A percentile compares a stretch with the other conserved stretches of the same genome.
These are phyloP conservation scores for Boletus bicolor DNA, from an alignment of 768 basidiomycete genomes.

Conservation along the genomic window DNA sequence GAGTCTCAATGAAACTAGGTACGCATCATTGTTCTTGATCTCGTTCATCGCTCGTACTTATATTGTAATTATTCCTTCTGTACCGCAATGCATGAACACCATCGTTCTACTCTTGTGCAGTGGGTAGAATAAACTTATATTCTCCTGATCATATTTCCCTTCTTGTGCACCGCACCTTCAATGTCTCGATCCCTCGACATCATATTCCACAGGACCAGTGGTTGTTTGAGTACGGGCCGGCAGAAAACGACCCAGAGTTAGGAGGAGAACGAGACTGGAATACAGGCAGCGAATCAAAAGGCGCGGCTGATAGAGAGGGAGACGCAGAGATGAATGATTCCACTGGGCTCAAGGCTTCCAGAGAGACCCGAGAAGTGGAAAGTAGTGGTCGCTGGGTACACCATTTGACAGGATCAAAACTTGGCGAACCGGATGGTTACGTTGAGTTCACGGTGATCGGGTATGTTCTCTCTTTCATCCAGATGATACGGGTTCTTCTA, in stretches of 20 bases:
- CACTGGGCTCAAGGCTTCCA: neutral
- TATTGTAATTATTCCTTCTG: neutral
- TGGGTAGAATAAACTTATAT: slow-evolving; percentile 81
- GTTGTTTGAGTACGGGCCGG: slow-evolving; percentile 83
- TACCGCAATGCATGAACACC: neutral
- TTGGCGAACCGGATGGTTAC: slow-evolving; percentile 67
- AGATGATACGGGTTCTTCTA: neutral
- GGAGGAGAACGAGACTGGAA: slow-evolving; percentile 36
- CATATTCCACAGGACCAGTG: slow-evolving; percentile 82
- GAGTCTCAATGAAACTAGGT: slow-evolving; percentile 78
- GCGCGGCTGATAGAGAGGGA: neutral
- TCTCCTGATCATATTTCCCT: slow-evolving; percentile 92
- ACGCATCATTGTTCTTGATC: slow-evolving; percentile 24
- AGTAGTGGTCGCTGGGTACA: slow-evolving; percentile 78
- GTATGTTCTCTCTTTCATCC: slow-evolving; percentile 29
- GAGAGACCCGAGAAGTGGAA: slow-evolving; percentile 35
- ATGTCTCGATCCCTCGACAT: slow-evolving; percentile 89
- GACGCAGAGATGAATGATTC: slow-evolving; percentile 14
- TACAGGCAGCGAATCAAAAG: slow-evolving; percentile 17
- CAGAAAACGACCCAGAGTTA: slow-evolving; percentile 77
- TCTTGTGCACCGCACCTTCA: slow-evolving; percentile 88
- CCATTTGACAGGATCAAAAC: slow-evolving; percentile 57
- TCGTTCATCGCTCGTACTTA: neutral
- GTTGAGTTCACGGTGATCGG: slow-evolving; percentile 87
- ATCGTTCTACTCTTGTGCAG: slow-evolving; percentile 37